Evolutionary conservation across 257 asterid genomes (phyloP).

Genomic region (Solanum sejunctum): DNA sequence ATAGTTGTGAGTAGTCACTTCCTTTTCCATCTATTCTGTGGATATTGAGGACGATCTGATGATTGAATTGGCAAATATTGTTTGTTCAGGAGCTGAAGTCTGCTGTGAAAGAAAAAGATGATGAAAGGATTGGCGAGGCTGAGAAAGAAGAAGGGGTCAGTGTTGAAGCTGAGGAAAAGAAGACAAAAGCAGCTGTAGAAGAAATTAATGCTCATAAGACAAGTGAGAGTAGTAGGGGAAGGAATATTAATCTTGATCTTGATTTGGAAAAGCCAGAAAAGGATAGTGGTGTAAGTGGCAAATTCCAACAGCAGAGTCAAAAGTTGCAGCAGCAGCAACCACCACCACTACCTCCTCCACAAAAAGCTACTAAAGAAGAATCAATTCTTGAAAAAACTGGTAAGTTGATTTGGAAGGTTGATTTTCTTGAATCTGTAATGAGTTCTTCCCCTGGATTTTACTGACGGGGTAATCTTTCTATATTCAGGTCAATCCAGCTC

Average conservation of each 20-base stretch:
- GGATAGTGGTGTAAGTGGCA: constrained; percentile 24
- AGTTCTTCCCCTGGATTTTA: neutral
- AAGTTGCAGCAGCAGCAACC: constrained; percentile 26
- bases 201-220: constrained; percentile 24
- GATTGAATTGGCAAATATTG: neutral
- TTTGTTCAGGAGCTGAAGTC: constrained; percentile 29
- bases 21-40: neutral
- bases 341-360: neutral
- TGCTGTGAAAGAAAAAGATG: constrained; percentile 15
- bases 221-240: constrained; percentile 28
- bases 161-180: constrained; percentile 29
- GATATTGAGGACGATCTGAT: neutral
- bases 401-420: constrained; percentile 4
- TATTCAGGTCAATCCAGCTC: constrained; percentile 47
- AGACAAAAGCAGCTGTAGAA: constrained; percentile 15
- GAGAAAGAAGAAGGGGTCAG: constrained; percentile 13
- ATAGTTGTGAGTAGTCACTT: constrained; percentile 28
- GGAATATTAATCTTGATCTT: constrained; percentile 45
- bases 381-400: constrained; percentile 48
- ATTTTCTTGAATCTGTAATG: neutral
- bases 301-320: constrained; percentile 19
- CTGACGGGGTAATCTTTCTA: neutral
- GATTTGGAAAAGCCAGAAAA: constrained; percentile 57
- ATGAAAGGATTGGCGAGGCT: constrained; percentile 17
- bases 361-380: constrained; percentile 38